Base-by-base conservation (phyloP, 139 green algal species). In the Chlamydomonas incerta region DNA sequence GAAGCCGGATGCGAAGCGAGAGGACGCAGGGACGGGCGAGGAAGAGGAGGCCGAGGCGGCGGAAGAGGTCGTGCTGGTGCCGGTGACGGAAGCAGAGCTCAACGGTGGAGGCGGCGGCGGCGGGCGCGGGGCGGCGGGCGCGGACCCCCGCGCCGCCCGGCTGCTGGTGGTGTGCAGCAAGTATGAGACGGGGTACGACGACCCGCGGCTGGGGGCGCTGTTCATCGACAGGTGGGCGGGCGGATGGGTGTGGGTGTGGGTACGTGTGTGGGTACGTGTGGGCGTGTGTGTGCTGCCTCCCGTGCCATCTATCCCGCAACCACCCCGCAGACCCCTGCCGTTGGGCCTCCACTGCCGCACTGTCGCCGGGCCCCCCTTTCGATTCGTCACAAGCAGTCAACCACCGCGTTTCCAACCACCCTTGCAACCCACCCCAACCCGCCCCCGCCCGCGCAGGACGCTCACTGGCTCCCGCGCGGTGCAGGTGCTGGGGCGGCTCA, bases 161-260 rank as follows among this genome's bases (percentile, higher is more conserved):
- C 69, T 93, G 47, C 87, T 93, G 73, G 90, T 93, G 69, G 83
- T 90, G n/a, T 90, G 90, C 74, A 55, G 41, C 37, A 93, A 93
- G 62, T 93, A 88, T 80, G 90, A 93, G 74, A 93, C 90, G 4
- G 90, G 90, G 3, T 92, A 91, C 74, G 87, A 92, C 55, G 89
- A 92, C 68, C 89, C 87, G 24, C 35, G 89, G 2, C 80, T 92
- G 31, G 89, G 75, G 5, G 74, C 70, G 24, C 75, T 92, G 83
- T 92, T 91, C 72, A 65, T 92, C 0, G 89, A 92, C 83, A 88
- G 89, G 77, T 84, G 60, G 5, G 75, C 57, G 24, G 1, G 9
- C 33, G 67, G 33, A 13, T 9, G 15, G 15, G 63, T 15, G 28
- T 70, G 37, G 29, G n/a, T 4, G 8, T 26, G 29, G 28, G 63